Evolutionary conservation across 2,329 filamentous ascomycete species (phyloP), one percentile per base, ranked within the genome.

Genomic region (Cladosporium sp.): DNA sequence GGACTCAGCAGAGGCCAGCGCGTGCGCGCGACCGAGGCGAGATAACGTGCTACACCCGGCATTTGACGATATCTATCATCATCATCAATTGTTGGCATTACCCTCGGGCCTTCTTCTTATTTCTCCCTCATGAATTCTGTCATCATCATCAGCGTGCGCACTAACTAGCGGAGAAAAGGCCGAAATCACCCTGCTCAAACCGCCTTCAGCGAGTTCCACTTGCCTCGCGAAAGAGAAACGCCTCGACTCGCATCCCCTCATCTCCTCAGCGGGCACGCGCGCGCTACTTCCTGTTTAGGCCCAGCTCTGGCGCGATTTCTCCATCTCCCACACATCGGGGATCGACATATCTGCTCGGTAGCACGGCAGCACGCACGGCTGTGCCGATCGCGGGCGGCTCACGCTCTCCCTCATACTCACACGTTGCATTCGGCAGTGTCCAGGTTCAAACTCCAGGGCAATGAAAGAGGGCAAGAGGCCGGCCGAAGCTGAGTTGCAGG

Each of bases 301-400:
- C n/a, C 52, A 55, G 14, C 18, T 18, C 26, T 55, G 52, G 52
- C 52, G 52, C 52, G 30, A 55, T 55, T 55, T 55, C 52, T 55
- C 52, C 52, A 55, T 47, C 41, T 47, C n/a, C 41, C 41, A 47
- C 41, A 28, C 52, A 55, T 55, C 52, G 52, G 28, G 32, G 52
- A 55, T 55, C 52, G 52, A 55, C 52, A 55, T 54, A 54, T 54
- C 28, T 30, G 8, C 28, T 55, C 30, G 52, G 52, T 55, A 55
- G 52, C 30, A 55, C 52, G 52, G 52, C 52, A 55, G 52, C 52
- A 55, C 28, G 52, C 52, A 55, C 52, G 28, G 52, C 52, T 55
- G 30, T 34, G 52, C 52, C 52, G 52, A 55, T 55, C 52, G 52
- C 26, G 28, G 52, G 52, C 41, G 41, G 41, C 41, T 47, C 41